Evolutionary conservation across 176 grass and related monocot genomes (phyloP).

Genomic region (Avena insularis): DNA sequence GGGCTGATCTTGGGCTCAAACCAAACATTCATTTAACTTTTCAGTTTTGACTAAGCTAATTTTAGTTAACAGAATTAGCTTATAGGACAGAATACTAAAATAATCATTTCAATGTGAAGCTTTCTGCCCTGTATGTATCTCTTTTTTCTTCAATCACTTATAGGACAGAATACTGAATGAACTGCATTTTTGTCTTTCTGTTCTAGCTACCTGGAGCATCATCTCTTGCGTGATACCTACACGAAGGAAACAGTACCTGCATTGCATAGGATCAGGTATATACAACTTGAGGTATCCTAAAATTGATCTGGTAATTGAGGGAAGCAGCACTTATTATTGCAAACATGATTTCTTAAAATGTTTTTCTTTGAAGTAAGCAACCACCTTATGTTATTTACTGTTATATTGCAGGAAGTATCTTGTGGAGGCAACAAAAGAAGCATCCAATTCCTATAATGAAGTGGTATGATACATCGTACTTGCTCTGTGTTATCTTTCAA

Average conservation of each 20-base stretch:
- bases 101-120: background rate
- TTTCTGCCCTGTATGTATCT: background rate
- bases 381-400: background rate
- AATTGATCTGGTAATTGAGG: background rate
- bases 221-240: constrained; percentile 97
- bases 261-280: constrained; percentile 85
- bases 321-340: background rate
- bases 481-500: background rate
- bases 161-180: background rate
- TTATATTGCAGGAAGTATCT: constrained; percentile 86
- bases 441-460: constrained; percentile 94
- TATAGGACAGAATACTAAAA: too few species aligned
- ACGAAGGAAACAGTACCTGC: constrained; percentile 97
- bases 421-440: constrained; percentile 96
- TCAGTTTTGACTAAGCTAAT: background rate
- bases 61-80: too few species aligned
- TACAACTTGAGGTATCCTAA: constrained; percentile 1
- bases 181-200: constrained; percentile 29
- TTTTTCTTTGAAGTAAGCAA: constrained; percentile 25
- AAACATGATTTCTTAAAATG: background rate
- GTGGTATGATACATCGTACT: constrained; percentile 54
- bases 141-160: background rate
- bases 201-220: constrained; percentile 90
- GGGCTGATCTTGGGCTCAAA: background rate
- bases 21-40: background rate